Conservation (phyloP, 2,329 filamentous ascomycete genomes). For the Sordariomycetes sp. region DNA sequence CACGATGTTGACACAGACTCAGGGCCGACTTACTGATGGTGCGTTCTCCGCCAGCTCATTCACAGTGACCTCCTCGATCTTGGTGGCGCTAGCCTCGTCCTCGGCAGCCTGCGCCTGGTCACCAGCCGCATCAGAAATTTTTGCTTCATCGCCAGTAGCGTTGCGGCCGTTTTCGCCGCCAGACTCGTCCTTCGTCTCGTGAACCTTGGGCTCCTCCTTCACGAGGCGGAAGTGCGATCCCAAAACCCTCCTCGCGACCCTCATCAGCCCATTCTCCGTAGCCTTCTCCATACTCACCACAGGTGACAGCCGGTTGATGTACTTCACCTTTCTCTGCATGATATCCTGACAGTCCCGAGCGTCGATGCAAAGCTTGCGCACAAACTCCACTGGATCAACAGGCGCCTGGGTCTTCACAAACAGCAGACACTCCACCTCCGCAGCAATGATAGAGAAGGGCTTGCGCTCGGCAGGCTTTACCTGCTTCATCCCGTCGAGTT, state of each 20-base stretch:
- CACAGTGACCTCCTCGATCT: background rate
- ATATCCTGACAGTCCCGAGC: slow-evolving; percentile 32
- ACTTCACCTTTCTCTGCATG: slow-evolving; percentile 38
- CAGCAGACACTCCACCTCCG: slow-evolving; percentile 52
- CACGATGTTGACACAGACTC: no score
- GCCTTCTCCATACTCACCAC: slow-evolving; percentile 51
- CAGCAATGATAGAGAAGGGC: slow-evolving; percentile 41
- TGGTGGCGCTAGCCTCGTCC: background rate
- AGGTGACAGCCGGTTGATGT: slow-evolving; percentile 50
- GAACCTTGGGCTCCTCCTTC: slow-evolving; percentile 28
- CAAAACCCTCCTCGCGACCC: slow-evolving; percentile 49
- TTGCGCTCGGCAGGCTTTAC: slow-evolving; percentile 31
- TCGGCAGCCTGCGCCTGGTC: background rate
- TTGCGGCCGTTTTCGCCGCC: background rate
- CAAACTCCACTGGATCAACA: slow-evolving; percentile 46
- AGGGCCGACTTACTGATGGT: no score
- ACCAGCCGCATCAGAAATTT: background rate
- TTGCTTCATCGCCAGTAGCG: background rate
- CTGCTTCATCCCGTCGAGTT: slow-evolving; percentile 54
- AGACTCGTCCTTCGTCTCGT: slow-evolving; percentile 10
- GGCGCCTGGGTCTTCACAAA: slow-evolving; percentile 50
- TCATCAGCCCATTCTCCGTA: slow-evolving; percentile 57
- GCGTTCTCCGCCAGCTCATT: no score
- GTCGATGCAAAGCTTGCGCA: slow-evolving; percentile 45
- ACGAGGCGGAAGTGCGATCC: slow-evolving; percentile 1